Conservation (phyloP, 2,329 filamentous ascomycete species). For the Fonsecaea nubica region DNA sequence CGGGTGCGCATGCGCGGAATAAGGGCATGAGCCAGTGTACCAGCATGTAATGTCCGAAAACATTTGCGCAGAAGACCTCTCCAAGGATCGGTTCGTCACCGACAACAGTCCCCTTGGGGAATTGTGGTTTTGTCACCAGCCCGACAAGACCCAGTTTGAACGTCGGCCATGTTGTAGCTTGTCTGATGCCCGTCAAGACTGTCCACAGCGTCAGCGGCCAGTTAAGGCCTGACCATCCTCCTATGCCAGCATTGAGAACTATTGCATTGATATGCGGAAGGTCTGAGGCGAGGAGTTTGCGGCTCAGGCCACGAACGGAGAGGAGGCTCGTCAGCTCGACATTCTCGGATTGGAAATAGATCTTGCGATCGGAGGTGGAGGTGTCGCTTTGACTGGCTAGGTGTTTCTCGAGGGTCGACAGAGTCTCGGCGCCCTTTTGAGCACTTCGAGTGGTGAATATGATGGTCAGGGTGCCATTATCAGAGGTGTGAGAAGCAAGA, state of each 20-base stretch:
- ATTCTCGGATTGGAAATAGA: slow-evolving; percentile 62
- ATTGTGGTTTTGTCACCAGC: slow-evolving; percentile 61
- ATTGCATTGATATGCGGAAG: slow-evolving; percentile 77
- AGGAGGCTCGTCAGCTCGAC: slow-evolving; percentile 64
- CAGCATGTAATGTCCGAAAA: slow-evolving; percentile 94
- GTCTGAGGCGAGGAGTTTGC: slow-evolving; percentile 54
- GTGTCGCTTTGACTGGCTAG: slow-evolving; percentile 55
- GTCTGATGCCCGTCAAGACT: slow-evolving; percentile 67
- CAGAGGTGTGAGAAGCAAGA: slow-evolving; percentile 54
- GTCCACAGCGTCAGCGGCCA: slow-evolving; percentile 67
- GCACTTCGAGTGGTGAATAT: slow-evolving; percentile 82
- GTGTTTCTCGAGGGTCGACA: slow-evolving; percentile 68
- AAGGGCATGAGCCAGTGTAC: slow-evolving; percentile 79
- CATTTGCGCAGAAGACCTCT: slow-evolving; percentile 85
- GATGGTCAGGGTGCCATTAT: slow-evolving; percentile 73
- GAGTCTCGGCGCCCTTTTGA: slow-evolving; percentile 76
- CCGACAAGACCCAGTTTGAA: slow-evolving; percentile 73
- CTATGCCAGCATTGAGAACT: slow-evolving; percentile 86
- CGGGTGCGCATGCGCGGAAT: slow-evolving; percentile 59
- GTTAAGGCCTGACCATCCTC: slow-evolving; percentile 81
- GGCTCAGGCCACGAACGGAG: slow-evolving; percentile 62
- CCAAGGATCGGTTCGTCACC: slow-evolving; percentile 68
- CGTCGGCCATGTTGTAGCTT: slow-evolving; percentile 75
- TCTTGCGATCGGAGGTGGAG: slow-evolving; percentile 49
- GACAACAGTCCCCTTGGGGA: slow-evolving; percentile 38